A percentile compares a stretch with the other conserved stretches of the same genome.
Evolutionary conservation across 2,329 filamentous ascomycete genomes (phyloP).

Genomic region (Claviceps fusiformis): DNA sequence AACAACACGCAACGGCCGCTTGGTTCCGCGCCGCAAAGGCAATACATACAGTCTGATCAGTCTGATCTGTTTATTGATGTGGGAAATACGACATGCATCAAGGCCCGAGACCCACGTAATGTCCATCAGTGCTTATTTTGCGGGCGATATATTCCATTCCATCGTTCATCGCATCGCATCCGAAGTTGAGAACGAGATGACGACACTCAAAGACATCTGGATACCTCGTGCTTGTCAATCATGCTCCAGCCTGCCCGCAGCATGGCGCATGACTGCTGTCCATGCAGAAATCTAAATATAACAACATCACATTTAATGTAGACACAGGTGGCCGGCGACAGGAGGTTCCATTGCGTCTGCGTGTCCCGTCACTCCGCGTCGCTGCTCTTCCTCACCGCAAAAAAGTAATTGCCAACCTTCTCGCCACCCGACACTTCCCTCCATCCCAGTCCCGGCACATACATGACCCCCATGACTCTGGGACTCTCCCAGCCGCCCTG

Average conservation of each 20-base stretch:
- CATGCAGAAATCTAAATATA: not conserved
- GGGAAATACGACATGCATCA: not conserved
- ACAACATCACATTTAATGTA: not conserved
- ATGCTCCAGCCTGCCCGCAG: too few species aligned
- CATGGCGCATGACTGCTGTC: too few species aligned
- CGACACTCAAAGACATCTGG: not conserved
- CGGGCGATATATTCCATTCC: not conserved
- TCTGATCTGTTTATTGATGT: too few species aligned
- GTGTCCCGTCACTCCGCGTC: conserved; percentile 1
- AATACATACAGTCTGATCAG: too few species aligned
- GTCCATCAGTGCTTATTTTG: not conserved
- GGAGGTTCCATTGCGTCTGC: not conserved
- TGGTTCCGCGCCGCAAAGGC: too few species aligned
- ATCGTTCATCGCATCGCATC: not conserved
- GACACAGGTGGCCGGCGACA: not conserved
- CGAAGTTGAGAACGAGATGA: not conserved
- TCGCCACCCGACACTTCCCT: conserved; percentile 70
- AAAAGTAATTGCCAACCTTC: conserved; percentile 90
- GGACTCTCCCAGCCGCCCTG: conserved; percentile 45
- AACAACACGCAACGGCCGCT: too few species aligned
- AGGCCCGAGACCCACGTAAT: not conserved
- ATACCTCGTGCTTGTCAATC: not conserved
- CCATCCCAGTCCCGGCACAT: conserved; percentile 85
- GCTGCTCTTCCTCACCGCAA: conserved; percentile 49
- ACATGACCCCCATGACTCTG: conserved; percentile 67